These are phyloP conservation scores for Phanerodontia chrysosporium DNA, from an alignment of 768 basidiomycete genomes.

Conservation along the genomic window DNA sequence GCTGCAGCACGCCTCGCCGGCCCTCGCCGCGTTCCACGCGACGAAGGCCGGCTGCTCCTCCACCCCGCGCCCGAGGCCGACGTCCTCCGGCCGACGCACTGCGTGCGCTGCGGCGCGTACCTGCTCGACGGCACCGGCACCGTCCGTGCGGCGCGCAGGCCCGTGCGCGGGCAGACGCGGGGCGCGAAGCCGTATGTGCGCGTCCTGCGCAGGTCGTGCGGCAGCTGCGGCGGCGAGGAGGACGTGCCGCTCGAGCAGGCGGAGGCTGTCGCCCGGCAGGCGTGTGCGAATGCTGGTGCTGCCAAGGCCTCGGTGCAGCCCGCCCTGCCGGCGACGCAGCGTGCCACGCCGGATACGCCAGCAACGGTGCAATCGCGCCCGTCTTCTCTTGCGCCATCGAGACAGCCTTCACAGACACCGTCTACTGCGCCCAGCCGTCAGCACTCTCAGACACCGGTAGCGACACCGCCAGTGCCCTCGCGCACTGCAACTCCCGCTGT, in stretches of 20 bases:
- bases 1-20: slow-evolving; percentile 47
- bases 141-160: slow-evolving; percentile 32
- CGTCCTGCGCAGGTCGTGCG: slow-evolving; percentile 22
- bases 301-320: neutral
- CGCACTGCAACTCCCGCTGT: neutral
- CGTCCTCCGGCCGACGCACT: slow-evolving; percentile 30
- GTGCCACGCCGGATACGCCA: slow-evolving; percentile 4
- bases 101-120: slow-evolving; percentile 51
- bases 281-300: too few species aligned
- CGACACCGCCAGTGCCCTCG: neutral
- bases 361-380: neutral
- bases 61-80: slow-evolving; percentile 22
- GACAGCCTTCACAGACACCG: neutral
- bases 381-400: neutral
- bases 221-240: slow-evolving; percentile 23
- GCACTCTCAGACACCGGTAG: neutral
- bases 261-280: neutral
- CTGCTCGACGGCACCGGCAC: slow-evolving; percentile 37
- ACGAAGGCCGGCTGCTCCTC: slow-evolving; percentile 33
- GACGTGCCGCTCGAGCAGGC: slow-evolving; percentile 20
- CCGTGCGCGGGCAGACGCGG: slow-evolving; percentile 18
- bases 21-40: slow-evolving; percentile 61
- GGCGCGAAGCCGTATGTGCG: slow-evolving; percentile 8
- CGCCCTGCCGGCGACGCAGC: neutral
- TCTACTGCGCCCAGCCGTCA: neutral